Base-by-base conservation (phyloP, 1,284 basidiomycete genomes). In the Microbotryomycetes sp. region DNA sequence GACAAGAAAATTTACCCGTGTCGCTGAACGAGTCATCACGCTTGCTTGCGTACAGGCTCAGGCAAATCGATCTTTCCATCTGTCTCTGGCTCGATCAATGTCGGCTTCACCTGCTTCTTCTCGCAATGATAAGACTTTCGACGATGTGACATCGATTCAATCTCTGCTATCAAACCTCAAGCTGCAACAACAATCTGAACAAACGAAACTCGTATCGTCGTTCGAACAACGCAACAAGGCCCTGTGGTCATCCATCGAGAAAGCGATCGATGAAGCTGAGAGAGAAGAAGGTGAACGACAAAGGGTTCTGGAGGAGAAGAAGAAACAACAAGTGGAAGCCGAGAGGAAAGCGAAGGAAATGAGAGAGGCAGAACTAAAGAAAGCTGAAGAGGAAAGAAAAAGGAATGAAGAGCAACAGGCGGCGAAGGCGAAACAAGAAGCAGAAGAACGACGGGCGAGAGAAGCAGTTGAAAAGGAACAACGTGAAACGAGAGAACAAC, bases 181-280 rank as follows among this genome's bases (percentile, higher is more conserved):
- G 15, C 54, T 69, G 23, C 50, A 56, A 22, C 65, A 66, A 12
- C 26, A 53, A 1, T 19, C 26, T 3, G 84, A 86, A 69, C 86
- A 85, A 71, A 78, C 81, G 0, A 83, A 85, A 22, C 89, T 90
- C 73, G 76, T 89, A 54, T 82, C 84, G 0, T 86, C 86, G 2
- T 90, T 89, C 66, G 86, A 86, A 71, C 73, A 80, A 61, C 88
- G 89, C 75, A 89, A 88, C 70, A 85, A 87, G 63, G 84, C 86
- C 2, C 80, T 90, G 42, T 82, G 84, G 62, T 86, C 88, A 72
- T 83, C 85, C 22, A 69, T 90, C 74, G 77, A 90, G 58, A 82
- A 84, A 0, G 86, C 86, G 1, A 90, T 89, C 67, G 84, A 84
- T 70, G 74, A 80, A 57, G 88, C 89, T 74, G 89, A 88, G 71